Base-by-base conservation (phyloP, 2,329 filamentous ascomycete species). In the Ceratocystis eucalypticola region DNA sequence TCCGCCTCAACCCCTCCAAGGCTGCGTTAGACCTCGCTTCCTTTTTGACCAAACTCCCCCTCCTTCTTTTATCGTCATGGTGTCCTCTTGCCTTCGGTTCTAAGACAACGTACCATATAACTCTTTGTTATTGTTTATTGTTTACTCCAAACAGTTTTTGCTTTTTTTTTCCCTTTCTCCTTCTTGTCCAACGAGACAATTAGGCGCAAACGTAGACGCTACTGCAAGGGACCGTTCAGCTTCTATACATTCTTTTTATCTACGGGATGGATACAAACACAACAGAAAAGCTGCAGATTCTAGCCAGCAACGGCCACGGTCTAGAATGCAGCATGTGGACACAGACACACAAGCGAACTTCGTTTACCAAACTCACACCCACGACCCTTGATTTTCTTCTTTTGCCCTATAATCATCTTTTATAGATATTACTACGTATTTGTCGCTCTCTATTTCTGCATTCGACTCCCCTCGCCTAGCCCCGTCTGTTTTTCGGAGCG, bases 181-280 rank as follows among this genome's bases (percentile, higher is more conserved):
- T 7, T 17, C 30, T 10, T 33, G 28, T 57, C 22, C 28, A 57
- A 57, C 25, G 7, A 57, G 6, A 33, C 53, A 57, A 30, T 57
- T 17, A 30, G 28, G 22, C 25, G 22, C 28, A 33, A 17, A 33
- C 20, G n/a, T 30, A 6, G 22, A 57, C 22, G 53, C 53, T 57
- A 57, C 53, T 57, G 53, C 53, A 57, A 57, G 53, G 53, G 53
- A 30, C 53, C 53, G 53, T 57, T 57, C 53, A 57, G 22, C 53
- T 57, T 57, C 25, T 30, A 17, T 10, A 57, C 53, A 5, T 33
- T 12, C 22, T 55, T 30, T 30, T 17, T 33, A 17, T 57, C 22
- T 33, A 57, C 33, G 33, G 33, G 33, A 37, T 37, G 33, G 10
- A 37, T 37, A 37, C 37, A 41, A 41, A 41, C 53, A 57, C 53